These are phyloP conservation scores for Arthrobotrys iridis DNA, from an alignment of 2,329 filamentous ascomycete species.

Conservation along the genomic window DNA sequence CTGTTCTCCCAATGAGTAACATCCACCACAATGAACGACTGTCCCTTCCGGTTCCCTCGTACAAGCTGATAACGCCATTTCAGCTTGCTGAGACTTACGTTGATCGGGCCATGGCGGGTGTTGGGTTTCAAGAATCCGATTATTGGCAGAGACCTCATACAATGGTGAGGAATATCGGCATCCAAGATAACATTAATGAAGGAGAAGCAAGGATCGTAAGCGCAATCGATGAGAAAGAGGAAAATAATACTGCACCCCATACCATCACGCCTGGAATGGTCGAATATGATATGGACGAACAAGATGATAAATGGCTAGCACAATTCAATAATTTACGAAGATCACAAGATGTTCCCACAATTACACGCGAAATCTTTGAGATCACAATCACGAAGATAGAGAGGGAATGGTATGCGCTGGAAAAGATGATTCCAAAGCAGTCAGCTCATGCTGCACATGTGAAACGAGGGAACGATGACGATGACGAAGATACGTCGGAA, in stretches of 20 bases:
- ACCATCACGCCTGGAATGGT: slow-evolving; percentile 74
- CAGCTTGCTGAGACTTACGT: slow-evolving; percentile 85
- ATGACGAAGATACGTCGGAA: slow-evolving; percentile 69
- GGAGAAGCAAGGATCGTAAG: slow-evolving; percentile 64
- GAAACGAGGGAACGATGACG: slow-evolving; percentile 54
- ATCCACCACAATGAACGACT: slow-evolving; percentile 83
- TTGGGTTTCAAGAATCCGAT: slow-evolving; percentile 95
- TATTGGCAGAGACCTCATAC: slow-evolving; percentile 79
- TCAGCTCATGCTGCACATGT: slow-evolving; percentile 95
- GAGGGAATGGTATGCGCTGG: slow-evolving; percentile 95
- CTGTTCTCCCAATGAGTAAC: slow-evolving; percentile 75
- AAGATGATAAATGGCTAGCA: slow-evolving; percentile 96
- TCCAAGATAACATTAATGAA: slow-evolving; percentile 71
- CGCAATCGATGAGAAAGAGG: slow-evolving; percentile 36
- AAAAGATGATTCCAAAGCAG: slow-evolving; percentile 95
- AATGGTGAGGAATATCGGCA: slow-evolving; percentile 70
- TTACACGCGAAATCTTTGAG: slow-evolving; percentile 94
- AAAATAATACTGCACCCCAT: slow-evolving; percentile 26
- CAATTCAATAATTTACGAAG: slow-evolving; percentile 81
- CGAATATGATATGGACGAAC: slow-evolving; percentile 99
- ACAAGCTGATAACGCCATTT: slow-evolving; percentile 81
- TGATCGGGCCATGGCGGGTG: slow-evolving; percentile 93
- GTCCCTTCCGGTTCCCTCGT: slow-evolving; percentile 79
- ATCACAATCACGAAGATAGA: slow-evolving; percentile 99
- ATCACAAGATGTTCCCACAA: slow-evolving; percentile 77